A percentile compares a stretch with the other conserved stretches of the same genome.
Conservation (phyloP, 2,329 filamentous ascomycete genomes). For the Trichoderma pleuroti region DNA sequence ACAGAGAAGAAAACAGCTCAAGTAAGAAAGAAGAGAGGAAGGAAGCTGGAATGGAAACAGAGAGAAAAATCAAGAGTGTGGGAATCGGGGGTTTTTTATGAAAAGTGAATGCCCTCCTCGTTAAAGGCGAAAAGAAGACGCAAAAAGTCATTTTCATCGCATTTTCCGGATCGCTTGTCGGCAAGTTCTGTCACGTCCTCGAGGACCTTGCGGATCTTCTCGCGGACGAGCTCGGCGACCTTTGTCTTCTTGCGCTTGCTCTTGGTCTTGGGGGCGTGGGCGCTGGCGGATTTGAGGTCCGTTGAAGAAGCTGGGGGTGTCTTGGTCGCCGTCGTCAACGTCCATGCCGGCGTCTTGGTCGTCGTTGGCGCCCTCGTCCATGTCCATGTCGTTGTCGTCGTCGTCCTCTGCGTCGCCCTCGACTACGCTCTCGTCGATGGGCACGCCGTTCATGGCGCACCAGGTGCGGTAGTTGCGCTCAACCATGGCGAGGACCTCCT, state of each 20-base stretch:
- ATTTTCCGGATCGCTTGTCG: constrained; percentile 78
- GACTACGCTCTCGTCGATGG: constrained; percentile 64
- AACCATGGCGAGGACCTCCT: constrained; percentile 75
- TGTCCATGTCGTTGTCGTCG: constrained; percentile 36
- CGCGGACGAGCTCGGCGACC: constrained; percentile 74
- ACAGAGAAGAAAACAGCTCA: background rate
- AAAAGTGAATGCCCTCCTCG: constrained; percentile 89
- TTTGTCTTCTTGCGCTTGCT: constrained; percentile 73
- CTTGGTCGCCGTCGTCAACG: constrained; percentile 39
- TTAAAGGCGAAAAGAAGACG: constrained; percentile 79
- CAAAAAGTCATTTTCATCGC: constrained; percentile 90
- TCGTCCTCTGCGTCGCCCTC: constrained; percentile 46
- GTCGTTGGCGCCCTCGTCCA: constrained; percentile 41
- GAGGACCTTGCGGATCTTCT: constrained; percentile 82
- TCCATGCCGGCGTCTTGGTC: constrained; percentile 50
- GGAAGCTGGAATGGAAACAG: background rate
- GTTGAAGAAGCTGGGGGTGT: constrained; percentile 78
- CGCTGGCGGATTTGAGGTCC: constrained; percentile 48
- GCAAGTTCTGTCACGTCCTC: constrained; percentile 75
- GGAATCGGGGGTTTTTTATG: constrained; percentile 39
- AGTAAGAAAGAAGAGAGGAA: background rate
- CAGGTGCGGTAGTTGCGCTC: constrained; percentile 86
- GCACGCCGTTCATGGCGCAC: constrained; percentile 81
- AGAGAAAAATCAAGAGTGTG: background rate
- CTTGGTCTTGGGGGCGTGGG: constrained; percentile 54